Conservation (phyloP, 1,284 basidiomycete species). For the Uromyces viciae-fabae region DNA sequence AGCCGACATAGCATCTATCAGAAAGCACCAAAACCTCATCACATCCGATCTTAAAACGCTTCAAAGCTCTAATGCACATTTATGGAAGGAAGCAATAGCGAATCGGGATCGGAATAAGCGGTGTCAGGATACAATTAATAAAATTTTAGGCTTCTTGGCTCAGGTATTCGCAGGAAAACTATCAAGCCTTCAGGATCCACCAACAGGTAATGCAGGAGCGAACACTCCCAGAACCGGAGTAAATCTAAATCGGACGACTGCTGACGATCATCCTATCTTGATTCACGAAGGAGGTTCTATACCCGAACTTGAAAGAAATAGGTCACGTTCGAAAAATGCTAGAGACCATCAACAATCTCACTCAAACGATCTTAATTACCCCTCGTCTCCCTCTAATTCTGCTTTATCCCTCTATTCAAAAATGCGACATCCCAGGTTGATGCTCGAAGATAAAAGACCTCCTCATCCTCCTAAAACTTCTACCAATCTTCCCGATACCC, state of each 20-base stretch:
- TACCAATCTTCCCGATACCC: too few species aligned
- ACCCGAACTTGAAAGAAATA: background rate
- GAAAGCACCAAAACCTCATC: constrained; percentile 84
- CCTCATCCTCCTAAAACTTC: background rate
- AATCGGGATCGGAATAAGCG: constrained; percentile 76
- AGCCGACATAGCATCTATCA: constrained; percentile 79
- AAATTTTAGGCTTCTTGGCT: constrained; percentile 88
- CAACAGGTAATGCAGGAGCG: constrained; percentile 28
- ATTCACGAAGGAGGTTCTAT: constrained; percentile 21
- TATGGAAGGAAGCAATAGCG: constrained; percentile 87
- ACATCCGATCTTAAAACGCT: constrained; percentile 81
- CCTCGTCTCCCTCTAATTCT: constrained; percentile 11
- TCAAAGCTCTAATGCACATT: constrained; percentile 76
- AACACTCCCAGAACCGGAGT: constrained; percentile 6
- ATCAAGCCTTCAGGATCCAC: background rate
- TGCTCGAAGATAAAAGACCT: constrained; percentile 22
- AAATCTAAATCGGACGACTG: constrained; percentile 11
- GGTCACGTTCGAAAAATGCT: constrained; percentile 5
- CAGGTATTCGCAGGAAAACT: constrained; percentile 72
- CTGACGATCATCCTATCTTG: constrained; percentile 10
- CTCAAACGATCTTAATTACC: background rate
- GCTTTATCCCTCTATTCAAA: constrained; percentile 16
- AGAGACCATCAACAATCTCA: constrained; percentile 13
- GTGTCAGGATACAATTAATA: constrained; percentile 94
- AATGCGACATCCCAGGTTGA: constrained; percentile 22